Evolutionary conservation across 108 stramenopile genomes (phyloP).

Genomic region (Mayamaea pseudoterrestris): DNA sequence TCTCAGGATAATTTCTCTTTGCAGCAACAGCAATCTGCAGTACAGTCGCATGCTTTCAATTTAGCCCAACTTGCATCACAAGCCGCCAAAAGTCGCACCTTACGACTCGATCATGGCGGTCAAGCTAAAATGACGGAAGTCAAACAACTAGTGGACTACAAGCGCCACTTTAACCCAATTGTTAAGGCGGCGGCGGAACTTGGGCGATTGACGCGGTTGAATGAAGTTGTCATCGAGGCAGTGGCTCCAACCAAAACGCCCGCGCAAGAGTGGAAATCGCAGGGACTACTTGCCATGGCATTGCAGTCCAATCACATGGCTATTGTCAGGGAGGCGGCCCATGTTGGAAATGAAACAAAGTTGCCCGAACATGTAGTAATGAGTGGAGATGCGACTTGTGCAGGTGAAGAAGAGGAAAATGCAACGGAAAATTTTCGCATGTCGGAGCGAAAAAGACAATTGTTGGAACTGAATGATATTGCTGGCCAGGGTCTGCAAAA

Average conservation of each 20-base stretch:
- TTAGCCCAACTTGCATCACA: slow-evolving; percentile 1
- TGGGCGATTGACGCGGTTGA: slow-evolving; percentile 5
- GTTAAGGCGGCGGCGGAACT: neutral
- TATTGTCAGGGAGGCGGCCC: slow-evolving; percentile 2
- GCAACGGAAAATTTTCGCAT: slow-evolving; percentile 4
- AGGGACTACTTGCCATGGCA: slow-evolving; percentile 1
- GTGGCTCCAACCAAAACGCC: slow-evolving; percentile 5
- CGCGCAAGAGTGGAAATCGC: slow-evolving; percentile 2
- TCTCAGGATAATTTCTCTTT: too few species aligned
- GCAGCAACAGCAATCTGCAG: neutral
- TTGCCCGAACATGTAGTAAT: slow-evolving; percentile 3
- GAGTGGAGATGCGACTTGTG: neutral
- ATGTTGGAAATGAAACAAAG: neutral
- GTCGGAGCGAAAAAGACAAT: neutral
- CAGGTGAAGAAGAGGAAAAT: slow-evolving; percentile 1
- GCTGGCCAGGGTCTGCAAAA: slow-evolving; percentile 4
- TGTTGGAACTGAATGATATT: neutral
- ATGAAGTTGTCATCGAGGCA: slow-evolving; percentile 1
- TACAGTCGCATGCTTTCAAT: neutral
- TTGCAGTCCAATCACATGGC: neutral
- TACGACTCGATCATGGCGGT: neutral
- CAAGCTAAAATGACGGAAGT: slow-evolving; percentile 1
- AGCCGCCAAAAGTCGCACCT: neutral
- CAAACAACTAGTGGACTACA: slow-evolving; percentile 2
- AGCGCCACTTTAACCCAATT: slow-evolving; percentile 1